A percentile compares a stretch with the other conserved stretches of the same genome.
Evolutionary conservation across 345 rosid species (phyloP).

Genomic region (Noccaea bulbosa): DNA sequence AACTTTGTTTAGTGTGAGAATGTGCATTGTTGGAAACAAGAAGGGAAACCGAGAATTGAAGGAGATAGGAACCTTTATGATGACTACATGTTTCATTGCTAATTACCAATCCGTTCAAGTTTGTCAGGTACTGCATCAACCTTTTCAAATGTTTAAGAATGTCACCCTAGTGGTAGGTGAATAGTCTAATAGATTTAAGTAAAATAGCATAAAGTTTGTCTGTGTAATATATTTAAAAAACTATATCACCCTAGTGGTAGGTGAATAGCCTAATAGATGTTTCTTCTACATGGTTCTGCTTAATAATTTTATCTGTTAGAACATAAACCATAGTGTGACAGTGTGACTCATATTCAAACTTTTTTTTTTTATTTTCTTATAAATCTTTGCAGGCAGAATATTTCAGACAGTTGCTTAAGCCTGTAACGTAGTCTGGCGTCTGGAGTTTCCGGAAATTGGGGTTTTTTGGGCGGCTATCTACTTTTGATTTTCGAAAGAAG

Average conservation of each 20-base stretch:
- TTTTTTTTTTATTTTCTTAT: background rate
- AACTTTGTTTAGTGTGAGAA: conserved; percentile 63
- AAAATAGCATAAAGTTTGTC: too few relatives aligned
- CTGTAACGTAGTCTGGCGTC: conserved; percentile 82
- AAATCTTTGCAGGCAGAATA: conserved; percentile 75
- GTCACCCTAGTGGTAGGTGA: too few relatives aligned
- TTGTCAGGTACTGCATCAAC: conserved; percentile 68
- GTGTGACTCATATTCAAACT: conserved; percentile 21
- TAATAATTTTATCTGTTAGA: too few relatives aligned
- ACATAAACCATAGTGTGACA: background rate
- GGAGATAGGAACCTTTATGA: conserved; percentile 78
- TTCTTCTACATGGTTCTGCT: conserved; percentile 13
- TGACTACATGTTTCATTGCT: conserved; percentile 70
- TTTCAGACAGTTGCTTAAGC: conserved; percentile 96
- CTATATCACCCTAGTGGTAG: too few relatives aligned
- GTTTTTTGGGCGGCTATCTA: conserved; percentile 54
- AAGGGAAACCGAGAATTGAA: conserved; percentile 78
- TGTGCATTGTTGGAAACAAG: conserved; percentile 71
- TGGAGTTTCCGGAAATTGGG: conserved; percentile 36
- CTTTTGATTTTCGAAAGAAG: conserved; percentile 47
- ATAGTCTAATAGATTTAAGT: too few relatives aligned
- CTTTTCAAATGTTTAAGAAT: background rate
- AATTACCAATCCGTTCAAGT: conserved; percentile 79
- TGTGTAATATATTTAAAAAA: too few relatives aligned
- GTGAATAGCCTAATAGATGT: background rate